These are phyloP conservation scores for Triticum dicoccoides DNA, from an alignment of 176 grass and related monocot genomes.

Conservation along the genomic window DNA sequence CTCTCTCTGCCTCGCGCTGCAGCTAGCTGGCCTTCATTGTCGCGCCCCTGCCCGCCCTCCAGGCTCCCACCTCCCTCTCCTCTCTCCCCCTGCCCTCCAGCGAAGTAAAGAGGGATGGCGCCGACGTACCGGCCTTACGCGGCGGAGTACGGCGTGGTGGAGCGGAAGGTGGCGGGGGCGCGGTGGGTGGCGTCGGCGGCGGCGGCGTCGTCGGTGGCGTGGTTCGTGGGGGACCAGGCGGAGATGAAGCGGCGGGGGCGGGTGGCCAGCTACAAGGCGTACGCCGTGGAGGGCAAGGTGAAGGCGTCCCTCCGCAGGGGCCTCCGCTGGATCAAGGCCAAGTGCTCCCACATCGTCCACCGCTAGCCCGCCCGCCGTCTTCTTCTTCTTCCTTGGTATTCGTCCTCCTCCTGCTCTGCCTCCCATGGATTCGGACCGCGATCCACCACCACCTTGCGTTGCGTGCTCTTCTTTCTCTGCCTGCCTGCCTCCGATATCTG, in stretches of 20 bases:
- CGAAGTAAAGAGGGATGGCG: slow-evolving; percentile 3
- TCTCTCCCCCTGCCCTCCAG: too few relatives aligned
- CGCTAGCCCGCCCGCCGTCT: slow-evolving; percentile 16
- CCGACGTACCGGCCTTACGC: slow-evolving; percentile 41
- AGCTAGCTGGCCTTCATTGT: not conserved
- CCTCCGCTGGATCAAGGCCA: slow-evolving; percentile 79
- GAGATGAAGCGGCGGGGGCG: slow-evolving; percentile 84
- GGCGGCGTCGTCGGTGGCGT: slow-evolving; percentile 11
- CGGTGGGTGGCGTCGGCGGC: slow-evolving; percentile 5
- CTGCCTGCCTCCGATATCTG: not conserved
- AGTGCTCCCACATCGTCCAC: slow-evolving; percentile 66
- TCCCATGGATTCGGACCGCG: not conserved
- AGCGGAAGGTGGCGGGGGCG: slow-evolving; percentile 10
- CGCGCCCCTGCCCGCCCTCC: too few relatives aligned
- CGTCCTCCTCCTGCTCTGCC: not conserved
- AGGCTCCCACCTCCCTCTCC: not conserved
- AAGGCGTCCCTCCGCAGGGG: slow-evolving; percentile 76
- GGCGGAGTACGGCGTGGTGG: slow-evolving; percentile 1
- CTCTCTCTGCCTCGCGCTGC: not conserved
- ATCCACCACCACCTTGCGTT: not conserved
- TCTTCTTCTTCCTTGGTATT: not conserved
- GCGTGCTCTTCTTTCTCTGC: not conserved
- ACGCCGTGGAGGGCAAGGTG: slow-evolving; percentile 79
- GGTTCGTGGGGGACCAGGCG: slow-evolving; percentile 53
- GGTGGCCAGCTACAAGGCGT: slow-evolving; percentile 85